phyloP scores from a whole-genome alignment of 345 rosid species.

The Xanthoceras sorbifolium region DNA sequence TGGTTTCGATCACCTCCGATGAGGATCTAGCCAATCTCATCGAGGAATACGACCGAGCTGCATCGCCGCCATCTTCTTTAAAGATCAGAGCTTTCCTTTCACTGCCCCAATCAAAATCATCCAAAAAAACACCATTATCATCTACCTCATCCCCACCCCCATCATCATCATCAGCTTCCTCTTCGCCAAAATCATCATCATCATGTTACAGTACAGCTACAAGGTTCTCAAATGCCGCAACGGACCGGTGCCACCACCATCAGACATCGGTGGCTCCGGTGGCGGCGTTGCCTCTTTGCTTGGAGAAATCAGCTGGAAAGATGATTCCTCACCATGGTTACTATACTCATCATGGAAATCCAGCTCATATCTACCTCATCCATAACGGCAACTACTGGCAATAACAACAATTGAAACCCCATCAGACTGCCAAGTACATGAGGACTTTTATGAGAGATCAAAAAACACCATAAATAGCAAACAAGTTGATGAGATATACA shows the following conservation, averaged over 20 bases:
- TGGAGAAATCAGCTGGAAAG: constrained; percentile 42
- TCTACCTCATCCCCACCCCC: constrained; percentile 26
- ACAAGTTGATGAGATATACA: neutral
- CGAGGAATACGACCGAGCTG: constrained; percentile 79
- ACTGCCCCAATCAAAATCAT: constrained; percentile 46
- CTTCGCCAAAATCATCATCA: constrained; percentile 42
- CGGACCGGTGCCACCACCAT: constrained; percentile 22
- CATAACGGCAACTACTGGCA: constrained; percentile 70
- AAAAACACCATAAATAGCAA: neutral
- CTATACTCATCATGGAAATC: constrained; percentile 53
- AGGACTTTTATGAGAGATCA: neutral
- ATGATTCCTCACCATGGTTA: constrained; percentile 39
- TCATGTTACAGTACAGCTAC: constrained; percentile 32
- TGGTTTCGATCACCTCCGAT: constrained; percentile 75
- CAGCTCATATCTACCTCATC: constrained; percentile 50
- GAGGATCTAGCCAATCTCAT: constrained; percentile 85
- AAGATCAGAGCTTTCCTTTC: constrained; percentile 86
- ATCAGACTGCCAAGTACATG: neutral
- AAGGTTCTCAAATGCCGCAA: constrained; percentile 31
- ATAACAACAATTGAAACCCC: constrained; percentile 33
- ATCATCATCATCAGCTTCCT: constrained; percentile 47
- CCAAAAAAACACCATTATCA: constrained; percentile 29
- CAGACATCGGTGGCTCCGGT: constrained; percentile 19
- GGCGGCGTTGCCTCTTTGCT: constrained; percentile 13
- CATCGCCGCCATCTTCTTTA: constrained; percentile 38